Evolutionary conservation across 805 yeast genomes (phyloP).

Genomic region (Millerozyma miso): DNA sequence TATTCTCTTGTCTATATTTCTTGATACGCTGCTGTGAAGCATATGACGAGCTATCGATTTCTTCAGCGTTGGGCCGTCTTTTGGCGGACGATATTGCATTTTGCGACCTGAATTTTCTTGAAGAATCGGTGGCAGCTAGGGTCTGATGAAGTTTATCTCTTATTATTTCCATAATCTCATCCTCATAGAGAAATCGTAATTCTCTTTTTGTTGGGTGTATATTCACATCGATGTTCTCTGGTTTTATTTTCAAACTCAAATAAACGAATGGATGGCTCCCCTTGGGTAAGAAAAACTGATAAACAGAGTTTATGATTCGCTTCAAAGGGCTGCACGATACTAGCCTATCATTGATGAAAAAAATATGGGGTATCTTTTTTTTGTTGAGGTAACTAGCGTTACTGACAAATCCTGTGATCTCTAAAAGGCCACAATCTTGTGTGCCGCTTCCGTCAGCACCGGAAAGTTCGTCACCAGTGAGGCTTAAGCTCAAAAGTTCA

Average conservation of each 20-base stretch:
- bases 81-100: constrained; percentile 32
- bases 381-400: constrained; percentile 68
- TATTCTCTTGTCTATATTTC: constrained; percentile 53
- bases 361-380: constrained; percentile 61
- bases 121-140: constrained; percentile 56
- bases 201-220: constrained; percentile 95
- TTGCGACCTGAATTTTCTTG: constrained; percentile 68
- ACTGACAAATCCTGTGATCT: constrained; percentile 59
- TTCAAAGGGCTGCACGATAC: constrained; percentile 79
- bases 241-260: constrained; percentile 60
- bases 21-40: constrained; percentile 12
- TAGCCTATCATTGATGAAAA: constrained; percentile 81
- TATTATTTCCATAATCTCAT: constrained; percentile 70
- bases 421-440: constrained; percentile 44
- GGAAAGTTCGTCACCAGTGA: constrained; percentile 13
- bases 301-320: constrained; percentile 61
- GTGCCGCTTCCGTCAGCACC: constrained; percentile 8
- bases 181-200: constrained; percentile 80
- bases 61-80: constrained; percentile 4
- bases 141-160: constrained; percentile 45
- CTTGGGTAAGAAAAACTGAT: constrained; percentile 67
- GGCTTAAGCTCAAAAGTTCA: constrained; percentile 50
- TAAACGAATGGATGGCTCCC: constrained; percentile 75
- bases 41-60: not conserved
- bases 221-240: constrained; percentile 81